Percentiles rank a stretch among this genome's conserved stretches.
Evolutionary conservation across 2,329 filamentous ascomycete genomes (phyloP).

Genomic region (Phyllosticta capitalensis): DNA sequence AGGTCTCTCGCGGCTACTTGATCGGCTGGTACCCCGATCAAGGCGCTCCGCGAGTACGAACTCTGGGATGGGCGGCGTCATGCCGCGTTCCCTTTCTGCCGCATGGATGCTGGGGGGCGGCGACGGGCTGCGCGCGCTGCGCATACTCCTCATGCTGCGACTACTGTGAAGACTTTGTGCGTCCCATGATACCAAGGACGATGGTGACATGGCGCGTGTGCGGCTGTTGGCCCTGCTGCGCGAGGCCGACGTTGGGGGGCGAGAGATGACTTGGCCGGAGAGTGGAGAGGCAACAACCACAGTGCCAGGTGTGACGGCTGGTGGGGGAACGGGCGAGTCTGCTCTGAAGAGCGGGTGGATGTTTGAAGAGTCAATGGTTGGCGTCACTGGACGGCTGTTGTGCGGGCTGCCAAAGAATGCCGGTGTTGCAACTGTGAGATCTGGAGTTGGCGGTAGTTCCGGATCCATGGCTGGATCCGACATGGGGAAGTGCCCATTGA

Average conservation of each 20-base stretch:
- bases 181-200: background rate
- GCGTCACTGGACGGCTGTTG: constrained; percentile 28
- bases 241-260: constrained; percentile 13
- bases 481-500: constrained; percentile 42
- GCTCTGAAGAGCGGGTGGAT: constrained; percentile 72
- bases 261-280: constrained; percentile 52
- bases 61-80: constrained; percentile 34
- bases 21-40: background rate
- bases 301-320: constrained; percentile 58
- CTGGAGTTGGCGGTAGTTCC: background rate
- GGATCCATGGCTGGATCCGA: constrained; percentile 6
- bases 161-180: constrained; percentile 3
- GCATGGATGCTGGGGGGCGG: constrained; percentile 20
- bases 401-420: constrained; percentile 17
- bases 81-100: constrained; percentile 16
- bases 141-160: background rate
- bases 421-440: background rate
- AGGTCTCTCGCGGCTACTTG: background rate
- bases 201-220: constrained; percentile 23
- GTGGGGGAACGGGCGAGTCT: constrained; percentile 58
- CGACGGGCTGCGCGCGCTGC: constrained; percentile 13
- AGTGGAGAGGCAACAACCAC: constrained; percentile 61
- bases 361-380: constrained; percentile 49
- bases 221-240: constrained; percentile 23
- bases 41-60: constrained; percentile 26